Conservation (phyloP, 768 basidiomycete species). For the Mycena indigotica region DNA sequence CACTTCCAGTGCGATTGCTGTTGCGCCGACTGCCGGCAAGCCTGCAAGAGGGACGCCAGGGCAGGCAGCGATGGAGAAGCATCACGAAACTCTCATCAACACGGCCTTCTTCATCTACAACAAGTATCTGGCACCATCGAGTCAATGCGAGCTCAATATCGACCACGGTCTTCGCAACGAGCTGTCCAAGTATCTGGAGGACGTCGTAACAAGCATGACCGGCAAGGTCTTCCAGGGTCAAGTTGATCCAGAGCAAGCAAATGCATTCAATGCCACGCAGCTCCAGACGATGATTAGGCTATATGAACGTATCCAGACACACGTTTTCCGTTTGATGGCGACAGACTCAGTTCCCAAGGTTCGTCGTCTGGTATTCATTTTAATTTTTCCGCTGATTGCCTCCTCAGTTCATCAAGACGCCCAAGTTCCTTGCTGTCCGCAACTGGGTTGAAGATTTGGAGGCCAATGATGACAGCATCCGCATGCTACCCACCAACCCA, state of each 20-base stretch:
- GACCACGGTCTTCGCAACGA: slow-evolving; percentile 96
- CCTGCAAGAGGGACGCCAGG: slow-evolving; percentile 60
- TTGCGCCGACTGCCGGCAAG: slow-evolving; percentile 40
- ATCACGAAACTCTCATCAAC: slow-evolving; percentile 92
- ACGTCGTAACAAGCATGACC: slow-evolving; percentile 77
- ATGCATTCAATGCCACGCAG: slow-evolving; percentile 91
- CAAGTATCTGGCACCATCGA: slow-evolving; percentile 93
- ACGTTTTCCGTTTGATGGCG: slow-evolving; percentile 97
- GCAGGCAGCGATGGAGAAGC: slow-evolving; percentile 92
- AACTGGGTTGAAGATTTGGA: slow-evolving; percentile 81
- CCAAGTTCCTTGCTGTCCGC: slow-evolving; percentile 76
- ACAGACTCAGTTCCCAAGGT: slow-evolving; percentile 99
- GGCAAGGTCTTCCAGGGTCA: slow-evolving; percentile 80
- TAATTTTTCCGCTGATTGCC: too few species aligned
- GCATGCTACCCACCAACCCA: slow-evolving; percentile 54
- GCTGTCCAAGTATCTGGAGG: slow-evolving; percentile 88
- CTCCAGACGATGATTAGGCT: slow-evolving; percentile 89
- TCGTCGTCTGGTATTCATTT: too few species aligned
- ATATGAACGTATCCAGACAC: slow-evolving; percentile 95
- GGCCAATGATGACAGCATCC: slow-evolving; percentile 61
- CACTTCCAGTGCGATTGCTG: slow-evolving; percentile 86
- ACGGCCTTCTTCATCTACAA: slow-evolving; percentile 94
- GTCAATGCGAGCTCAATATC: slow-evolving; percentile 95
- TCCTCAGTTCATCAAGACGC: slow-evolving; percentile 82
- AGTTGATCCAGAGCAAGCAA: slow-evolving; percentile 79